Evolutionary conservation across 345 rosid species (phyloP).

Genomic region (Theobroma cacao): DNA sequence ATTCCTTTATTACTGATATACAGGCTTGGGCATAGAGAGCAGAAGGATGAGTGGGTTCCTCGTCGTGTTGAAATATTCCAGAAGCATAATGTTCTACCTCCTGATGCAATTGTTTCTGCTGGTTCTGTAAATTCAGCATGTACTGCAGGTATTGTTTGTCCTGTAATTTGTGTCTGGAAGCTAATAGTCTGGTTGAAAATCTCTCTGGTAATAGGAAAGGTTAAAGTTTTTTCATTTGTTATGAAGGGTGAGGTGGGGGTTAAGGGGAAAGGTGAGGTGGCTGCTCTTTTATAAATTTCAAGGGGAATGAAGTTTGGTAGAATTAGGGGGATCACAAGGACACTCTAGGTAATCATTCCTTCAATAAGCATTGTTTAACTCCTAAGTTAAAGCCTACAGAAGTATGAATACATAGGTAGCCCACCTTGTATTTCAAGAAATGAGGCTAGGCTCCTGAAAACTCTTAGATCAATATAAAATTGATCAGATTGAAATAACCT

Average conservation of each 20-base stretch:
- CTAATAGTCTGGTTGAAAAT: background rate
- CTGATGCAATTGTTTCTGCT: conserved; percentile 78
- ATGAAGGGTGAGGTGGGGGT: background rate
- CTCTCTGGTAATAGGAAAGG: background rate
- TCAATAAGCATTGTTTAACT: too few species aligned
- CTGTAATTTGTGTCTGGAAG: background rate
- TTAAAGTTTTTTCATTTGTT: background rate
- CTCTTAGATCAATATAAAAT: background rate
- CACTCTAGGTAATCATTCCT: background rate
- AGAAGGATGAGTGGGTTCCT: conserved; percentile 97
- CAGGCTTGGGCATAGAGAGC: conserved; percentile 99
- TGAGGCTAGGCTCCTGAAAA: background rate
- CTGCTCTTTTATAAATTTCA: background rate
- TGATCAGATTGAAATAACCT: background rate
- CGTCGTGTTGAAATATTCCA: conserved; percentile 85
- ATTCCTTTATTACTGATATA: conserved; percentile 21
- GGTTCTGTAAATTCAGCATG: conserved; percentile 86
- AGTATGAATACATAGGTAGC: background rate
- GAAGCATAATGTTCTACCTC: conserved; percentile 70
- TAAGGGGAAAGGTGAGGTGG: background rate
- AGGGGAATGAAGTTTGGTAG: background rate
- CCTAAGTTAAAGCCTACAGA: background rate
- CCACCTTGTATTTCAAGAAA: background rate
- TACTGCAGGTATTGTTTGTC: conserved; percentile 70
- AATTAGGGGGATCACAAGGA: background rate